Base-by-base conservation (phyloP, 306 rosid genomes). In the Casuarina cunninghamiana region DNA sequence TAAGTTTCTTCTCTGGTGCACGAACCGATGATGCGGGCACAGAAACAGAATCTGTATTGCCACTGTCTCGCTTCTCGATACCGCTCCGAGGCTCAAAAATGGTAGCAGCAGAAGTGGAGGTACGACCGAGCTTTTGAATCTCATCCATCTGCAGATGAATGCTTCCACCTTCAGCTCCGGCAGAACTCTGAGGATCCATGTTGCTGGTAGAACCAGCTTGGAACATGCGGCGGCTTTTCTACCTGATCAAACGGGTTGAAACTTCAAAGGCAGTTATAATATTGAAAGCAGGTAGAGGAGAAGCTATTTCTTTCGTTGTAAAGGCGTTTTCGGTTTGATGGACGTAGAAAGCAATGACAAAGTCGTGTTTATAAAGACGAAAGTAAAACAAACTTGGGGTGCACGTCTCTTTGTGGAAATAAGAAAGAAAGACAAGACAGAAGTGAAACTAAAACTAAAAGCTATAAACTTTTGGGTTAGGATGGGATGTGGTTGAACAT, bases 1-100 rank as follows among this genome's bases (percentile, higher is more conserved):
- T 94, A 41, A 94, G 87, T 79, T 94, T 85, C 90, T 92, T 89
- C 77, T 94, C 98, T 2, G 97, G 96, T 45, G 96, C 97, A 66
- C 74, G 78, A 53, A 75, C 80, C 7, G 81, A 21, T 16, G 89
- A 62, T 57, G 35, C 37, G 42, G 85, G 58, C 53, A 79, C 70
- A 73, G 83, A 60, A 1, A 45, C 63, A 26, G 68, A 50, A 62
- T 54, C 76, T 12, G 51, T 72, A 50, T 48, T 70, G 73, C 83
- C 51, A 60, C 97, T 86, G 53, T 88, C 95, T 78, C 82, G 84
- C 42, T 83, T 87, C 50, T 78, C 85, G 42, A 82, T 76, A 37
- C 86, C 77, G 67, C 73, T 78, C 54, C 53, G 84, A 0, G 96
- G 96, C 78, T 88, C 91, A 42, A 90, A 91, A 81, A 82, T 81